phyloP scores from a whole-genome alignment of 1,139 yeast genomes.

The Debaryomyces sp. region DNA sequence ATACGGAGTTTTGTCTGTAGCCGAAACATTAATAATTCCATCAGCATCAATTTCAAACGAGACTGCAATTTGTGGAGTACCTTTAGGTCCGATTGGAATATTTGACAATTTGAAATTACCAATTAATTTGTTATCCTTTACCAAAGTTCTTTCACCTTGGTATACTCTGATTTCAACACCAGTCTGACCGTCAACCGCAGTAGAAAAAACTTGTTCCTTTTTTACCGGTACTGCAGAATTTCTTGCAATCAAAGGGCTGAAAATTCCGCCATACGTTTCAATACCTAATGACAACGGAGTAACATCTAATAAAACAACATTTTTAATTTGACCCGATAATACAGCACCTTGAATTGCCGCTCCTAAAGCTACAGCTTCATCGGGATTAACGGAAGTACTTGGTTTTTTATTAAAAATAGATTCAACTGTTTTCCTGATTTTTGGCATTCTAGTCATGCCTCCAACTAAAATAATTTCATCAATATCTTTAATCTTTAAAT shows the following conservation, averaged over 20 bases:
- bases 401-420: slow-evolving; percentile 61
- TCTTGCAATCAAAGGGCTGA: slow-evolving; percentile 74
- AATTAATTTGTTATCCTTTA: slow-evolving; percentile 69
- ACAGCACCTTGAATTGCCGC: slow-evolving; percentile 87
- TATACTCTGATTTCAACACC: slow-evolving; percentile 77
- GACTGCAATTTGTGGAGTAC: slow-evolving; percentile 74
- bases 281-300: slow-evolving; percentile 80
- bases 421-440: slow-evolving; percentile 59
- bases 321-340: slow-evolving; percentile 66
- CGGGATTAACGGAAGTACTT: slow-evolving; percentile 72
- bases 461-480: slow-evolving; percentile 78
- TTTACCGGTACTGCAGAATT: slow-evolving; percentile 77
- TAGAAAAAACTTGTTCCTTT: slow-evolving; percentile 71
- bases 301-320: slow-evolving; percentile 75
- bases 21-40: slow-evolving; percentile 77
- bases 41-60: slow-evolving; percentile 80
- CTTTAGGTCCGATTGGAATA: slow-evolving; percentile 74
- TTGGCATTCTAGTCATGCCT: slow-evolving; percentile 88
- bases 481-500: slow-evolving; percentile 58
- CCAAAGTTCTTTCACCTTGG: slow-evolving; percentile 79
- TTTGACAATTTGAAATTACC: slow-evolving; percentile 71
- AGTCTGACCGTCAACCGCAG: slow-evolving; percentile 86
- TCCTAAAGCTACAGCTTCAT: slow-evolving; percentile 83
- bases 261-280: slow-evolving; percentile 81
- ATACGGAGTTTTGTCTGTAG: slow-evolving; percentile 30